phyloP scores from a whole-genome alignment of 148 eudicot species.

The Spergularia marina region DNA sequence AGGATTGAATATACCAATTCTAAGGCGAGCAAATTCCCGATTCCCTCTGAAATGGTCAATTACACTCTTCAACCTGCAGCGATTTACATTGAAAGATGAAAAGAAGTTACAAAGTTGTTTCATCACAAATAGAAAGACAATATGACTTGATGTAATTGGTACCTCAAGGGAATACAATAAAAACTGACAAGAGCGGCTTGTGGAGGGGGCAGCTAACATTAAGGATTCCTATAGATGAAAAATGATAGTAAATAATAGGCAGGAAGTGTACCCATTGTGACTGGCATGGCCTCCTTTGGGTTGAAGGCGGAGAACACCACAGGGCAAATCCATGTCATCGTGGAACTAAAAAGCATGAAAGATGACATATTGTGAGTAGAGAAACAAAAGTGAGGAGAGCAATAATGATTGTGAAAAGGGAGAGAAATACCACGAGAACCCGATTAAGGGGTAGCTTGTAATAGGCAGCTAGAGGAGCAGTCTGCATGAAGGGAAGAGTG shows the following conservation, averaged over 20 bases:
- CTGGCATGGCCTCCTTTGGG: slow-evolving; percentile 74
- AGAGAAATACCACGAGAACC: slow-evolving; percentile 63
- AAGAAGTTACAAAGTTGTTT: neutral
- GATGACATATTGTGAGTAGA: slow-evolving; percentile 1
- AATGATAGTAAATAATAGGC: neutral
- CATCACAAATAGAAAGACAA: no score
- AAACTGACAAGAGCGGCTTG: no score
- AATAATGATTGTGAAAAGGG: neutral
- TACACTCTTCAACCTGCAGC: slow-evolving; percentile 73
- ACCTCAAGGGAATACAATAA: no score
- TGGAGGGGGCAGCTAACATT: no score
- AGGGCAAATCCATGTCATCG: slow-evolving; percentile 85
- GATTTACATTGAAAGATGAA: slow-evolving; percentile 9
- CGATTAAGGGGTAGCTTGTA: slow-evolving; percentile 84
- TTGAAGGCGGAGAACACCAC: slow-evolving; percentile 84
- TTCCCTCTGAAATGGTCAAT: slow-evolving; percentile 76
- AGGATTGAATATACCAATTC: slow-evolving; percentile 62
- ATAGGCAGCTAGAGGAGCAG: slow-evolving; percentile 90
- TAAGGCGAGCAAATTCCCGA: slow-evolving; percentile 70
- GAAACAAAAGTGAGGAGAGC: neutral
- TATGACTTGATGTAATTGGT: no score
- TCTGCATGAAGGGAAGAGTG: slow-evolving; percentile 37
- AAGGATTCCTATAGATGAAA: no score
- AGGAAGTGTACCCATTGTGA: slow-evolving; percentile 72
- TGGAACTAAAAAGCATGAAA: slow-evolving; percentile 45